phyloP scores from a whole-genome alignment of 257 asterid species.

The Nicotiana paniculata region DNA sequence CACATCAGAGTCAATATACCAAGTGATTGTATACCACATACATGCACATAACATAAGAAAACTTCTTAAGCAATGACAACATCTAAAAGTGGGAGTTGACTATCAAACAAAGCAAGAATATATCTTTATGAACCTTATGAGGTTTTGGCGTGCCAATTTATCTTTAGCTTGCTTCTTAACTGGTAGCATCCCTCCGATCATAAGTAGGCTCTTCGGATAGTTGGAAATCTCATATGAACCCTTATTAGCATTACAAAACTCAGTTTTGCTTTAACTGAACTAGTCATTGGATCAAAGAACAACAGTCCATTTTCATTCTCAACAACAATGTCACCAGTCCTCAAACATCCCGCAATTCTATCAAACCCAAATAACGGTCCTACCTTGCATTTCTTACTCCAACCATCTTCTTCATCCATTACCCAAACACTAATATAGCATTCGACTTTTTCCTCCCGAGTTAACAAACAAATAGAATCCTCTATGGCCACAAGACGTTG shows the following conservation, averaged over 20 bases:
- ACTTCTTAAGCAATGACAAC: not conserved
- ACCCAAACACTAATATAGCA: not conserved
- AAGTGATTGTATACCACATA: not conserved
- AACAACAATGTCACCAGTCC: not conserved
- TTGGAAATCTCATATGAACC: not conserved
- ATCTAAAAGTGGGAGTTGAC: constrained; percentile 1
- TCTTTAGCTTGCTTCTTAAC: not conserved
- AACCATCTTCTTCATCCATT: not conserved
- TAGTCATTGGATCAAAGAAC: not conserved
- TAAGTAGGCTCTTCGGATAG: not conserved
- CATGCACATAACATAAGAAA: not conserved
- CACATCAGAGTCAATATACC: not conserved
- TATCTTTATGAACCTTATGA: not conserved
- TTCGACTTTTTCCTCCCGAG: not conserved
- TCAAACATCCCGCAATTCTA: not conserved
- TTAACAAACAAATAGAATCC: not conserved
- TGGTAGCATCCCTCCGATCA: not conserved
- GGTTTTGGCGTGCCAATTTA: not conserved
- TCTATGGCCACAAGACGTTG: not conserved
- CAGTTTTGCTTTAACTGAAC: not conserved
- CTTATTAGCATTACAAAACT: not conserved
- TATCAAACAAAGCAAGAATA: not conserved
- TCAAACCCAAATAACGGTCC: not conserved
- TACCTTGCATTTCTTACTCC: not conserved
- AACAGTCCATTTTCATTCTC: not conserved